Base-by-base conservation (phyloP, 805 yeast genomes). In the Grigorovia transvaalensis region DNA sequence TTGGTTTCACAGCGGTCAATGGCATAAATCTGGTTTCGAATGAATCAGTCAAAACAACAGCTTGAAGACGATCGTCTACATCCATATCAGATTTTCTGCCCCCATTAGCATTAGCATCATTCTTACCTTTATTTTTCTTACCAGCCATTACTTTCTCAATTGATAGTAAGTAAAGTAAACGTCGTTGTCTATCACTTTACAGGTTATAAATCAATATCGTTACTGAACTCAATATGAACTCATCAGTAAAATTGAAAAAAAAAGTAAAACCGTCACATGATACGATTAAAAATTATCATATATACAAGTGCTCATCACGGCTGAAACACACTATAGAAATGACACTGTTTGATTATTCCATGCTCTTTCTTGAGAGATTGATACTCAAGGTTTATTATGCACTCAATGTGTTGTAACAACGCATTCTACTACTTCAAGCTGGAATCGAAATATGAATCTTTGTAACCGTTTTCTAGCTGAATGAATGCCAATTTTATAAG, bases 11-110 rank as follows among this genome's bases (percentile, higher is more conserved):
- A 2, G 88, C 76, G 0, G 97, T 87, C 57, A 93, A 73, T 9
- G 99, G 99, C 86, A 85, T 82, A 69, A 93, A 93, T 59, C 96
- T 75, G 1, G 93, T 84, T 67, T 90, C 87, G 61, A 87, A 93
- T 19, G 96, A 87, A 69, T 93, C 99, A 15, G 96, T 88, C 59
- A 93, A 78, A 20, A 93, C 96, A 54, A 93, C 83, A 5, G 99
- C 99, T 71, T 91, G 98, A 52, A 93, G 75, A 60, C 90, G 76
- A 56, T 84, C 85, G 63, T 82, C 87, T 60, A 78, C 79, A 35
- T 77, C 81, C 33, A 76, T 72, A 51, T 81, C 87, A 59, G 79
- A 78, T 58, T 74, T 78, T 58, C 75, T 76, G 19, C 53, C 51
- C 27, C 51, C 49, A 11, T 19, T 50, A 17, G 54, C 42, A 19